These are phyloP conservation scores for Hypoxylon sp. DNA, from an alignment of 2,329 filamentous ascomycete genomes.

Conservation along the genomic window DNA sequence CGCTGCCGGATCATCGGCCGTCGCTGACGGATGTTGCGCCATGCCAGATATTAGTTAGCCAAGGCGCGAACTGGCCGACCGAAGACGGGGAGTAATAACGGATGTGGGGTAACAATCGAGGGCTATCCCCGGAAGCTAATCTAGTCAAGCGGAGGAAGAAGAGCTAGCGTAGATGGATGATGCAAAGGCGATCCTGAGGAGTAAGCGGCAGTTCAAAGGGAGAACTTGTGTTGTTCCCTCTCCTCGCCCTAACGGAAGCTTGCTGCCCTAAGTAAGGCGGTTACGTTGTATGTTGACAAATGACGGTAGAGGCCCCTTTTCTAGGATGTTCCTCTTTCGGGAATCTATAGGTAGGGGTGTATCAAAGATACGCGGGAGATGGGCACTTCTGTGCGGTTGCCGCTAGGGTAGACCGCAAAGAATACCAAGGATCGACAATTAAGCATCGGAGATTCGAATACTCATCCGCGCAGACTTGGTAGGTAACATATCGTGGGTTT, in stretches of 20 bases:
- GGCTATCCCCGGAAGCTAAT: constrained; percentile 12
- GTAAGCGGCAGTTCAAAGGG: constrained; percentile 11
- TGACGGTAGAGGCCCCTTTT: constrained; percentile 21
- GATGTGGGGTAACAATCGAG: constrained; percentile 22
- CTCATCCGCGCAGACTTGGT: constrained; percentile 2
- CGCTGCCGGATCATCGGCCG: constrained; percentile 18
- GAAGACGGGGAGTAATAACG: constrained; percentile 20
- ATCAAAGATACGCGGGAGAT: constrained; percentile 14
- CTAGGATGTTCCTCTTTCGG: constrained; percentile 19
- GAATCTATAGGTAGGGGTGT: constrained; percentile 31
- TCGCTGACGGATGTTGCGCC: constrained; percentile 20
- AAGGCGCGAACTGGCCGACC: constrained; percentile 12
- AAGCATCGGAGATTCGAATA: constrained; percentile 22
- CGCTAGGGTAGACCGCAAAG: constrained; percentile 15
- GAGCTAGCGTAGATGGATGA: constrained; percentile 14
- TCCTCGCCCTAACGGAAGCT: constrained; percentile 13
- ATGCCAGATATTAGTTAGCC: constrained; percentile 12
- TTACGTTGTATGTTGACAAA: constrained; percentile 10
- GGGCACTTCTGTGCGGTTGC: constrained; percentile 20
- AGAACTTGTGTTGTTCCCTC: constrained; percentile 6
- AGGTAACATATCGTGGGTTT: constrained; percentile 23
- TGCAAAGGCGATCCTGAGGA: constrained; percentile 21
- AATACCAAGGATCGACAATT: constrained; percentile 24
- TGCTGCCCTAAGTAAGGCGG: constrained; percentile 24
- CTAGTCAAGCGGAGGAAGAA: constrained; percentile 10